Conservation (phyloP, 768 basidiomycete species). For the Calocybe indica region DNA sequence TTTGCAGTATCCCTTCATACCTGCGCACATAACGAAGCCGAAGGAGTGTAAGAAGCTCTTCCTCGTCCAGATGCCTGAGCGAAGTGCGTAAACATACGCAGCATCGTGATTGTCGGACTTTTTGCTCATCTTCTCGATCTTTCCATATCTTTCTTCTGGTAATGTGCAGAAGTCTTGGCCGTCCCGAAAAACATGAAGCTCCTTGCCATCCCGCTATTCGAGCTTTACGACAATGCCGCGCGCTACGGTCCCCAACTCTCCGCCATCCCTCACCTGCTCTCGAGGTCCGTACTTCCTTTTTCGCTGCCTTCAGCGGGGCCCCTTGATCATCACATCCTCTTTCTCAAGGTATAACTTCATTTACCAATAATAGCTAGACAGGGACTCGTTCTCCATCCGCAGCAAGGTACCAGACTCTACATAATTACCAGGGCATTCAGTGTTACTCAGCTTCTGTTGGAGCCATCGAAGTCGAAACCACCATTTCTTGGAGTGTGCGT, state of each 20-base stretch:
- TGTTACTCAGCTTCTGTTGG: too few relatives aligned
- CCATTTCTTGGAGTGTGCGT: background rate
- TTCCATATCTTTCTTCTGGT: background rate
- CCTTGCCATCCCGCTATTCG: slow-evolving; percentile 92
- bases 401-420: too few relatives aligned
- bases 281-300: slow-evolving; percentile 44
- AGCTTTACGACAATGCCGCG: slow-evolving; percentile 96
- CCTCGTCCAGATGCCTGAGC: slow-evolving; percentile 91
- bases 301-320: background rate
- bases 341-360: slow-evolving; percentile 76
- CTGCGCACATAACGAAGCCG: slow-evolving; percentile 94
- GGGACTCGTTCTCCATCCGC: background rate
- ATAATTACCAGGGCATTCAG: too few relatives aligned
- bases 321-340: slow-evolving; percentile 14
- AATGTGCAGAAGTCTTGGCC: slow-evolving; percentile 78
- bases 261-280: slow-evolving; percentile 88
- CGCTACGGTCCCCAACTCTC: slow-evolving; percentile 93
- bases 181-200: slow-evolving; percentile 99
- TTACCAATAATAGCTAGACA: slow-evolving; percentile 46
- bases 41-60: slow-evolving; percentile 98
- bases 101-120: slow-evolving; percentile 21
- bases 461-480: background rate
- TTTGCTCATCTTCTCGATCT: background rate
- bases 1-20: slow-evolving; percentile 83
- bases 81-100: slow-evolving; percentile 42